Conservation (phyloP, 139 green algal genomes). For the Micractinium sp. region DNA sequence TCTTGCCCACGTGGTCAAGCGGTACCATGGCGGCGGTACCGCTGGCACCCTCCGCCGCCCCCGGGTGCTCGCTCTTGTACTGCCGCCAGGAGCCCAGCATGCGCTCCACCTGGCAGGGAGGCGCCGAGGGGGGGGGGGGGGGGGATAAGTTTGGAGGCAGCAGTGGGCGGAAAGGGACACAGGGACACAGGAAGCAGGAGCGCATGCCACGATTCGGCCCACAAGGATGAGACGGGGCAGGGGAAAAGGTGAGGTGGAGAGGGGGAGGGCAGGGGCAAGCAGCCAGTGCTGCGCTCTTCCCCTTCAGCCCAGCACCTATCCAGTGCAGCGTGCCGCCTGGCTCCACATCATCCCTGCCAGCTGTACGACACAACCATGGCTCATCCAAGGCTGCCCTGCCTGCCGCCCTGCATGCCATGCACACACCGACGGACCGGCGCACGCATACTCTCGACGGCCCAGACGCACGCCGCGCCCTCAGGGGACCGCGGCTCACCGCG, state of each 20-base stretch:
- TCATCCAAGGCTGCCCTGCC: no score
- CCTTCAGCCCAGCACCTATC: no score
- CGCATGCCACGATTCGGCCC: background rate
- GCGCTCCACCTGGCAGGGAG: constrained; percentile 32
- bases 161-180: background rate
- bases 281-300: background rate
- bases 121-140: no score
- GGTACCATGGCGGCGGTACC: background rate
- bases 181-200: background rate
- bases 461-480: background rate
- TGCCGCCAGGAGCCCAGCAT: constrained; percentile 40
- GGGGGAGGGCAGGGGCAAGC: background rate
- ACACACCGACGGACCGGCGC: no score
- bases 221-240: no score
- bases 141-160: no score
- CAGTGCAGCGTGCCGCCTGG: no score
- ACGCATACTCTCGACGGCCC: background rate
- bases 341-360: no score
- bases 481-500: background rate
- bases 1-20: background rate
- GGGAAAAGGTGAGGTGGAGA: background rate
- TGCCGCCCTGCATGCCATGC: no score
- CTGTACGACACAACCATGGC: no score
- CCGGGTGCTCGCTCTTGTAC: constrained; percentile 23
- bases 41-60: background rate